These are phyloP conservation scores for Paspalum vaginatum DNA, from an alignment of 176 grass and related monocot genomes.

Conservation along the genomic window DNA sequence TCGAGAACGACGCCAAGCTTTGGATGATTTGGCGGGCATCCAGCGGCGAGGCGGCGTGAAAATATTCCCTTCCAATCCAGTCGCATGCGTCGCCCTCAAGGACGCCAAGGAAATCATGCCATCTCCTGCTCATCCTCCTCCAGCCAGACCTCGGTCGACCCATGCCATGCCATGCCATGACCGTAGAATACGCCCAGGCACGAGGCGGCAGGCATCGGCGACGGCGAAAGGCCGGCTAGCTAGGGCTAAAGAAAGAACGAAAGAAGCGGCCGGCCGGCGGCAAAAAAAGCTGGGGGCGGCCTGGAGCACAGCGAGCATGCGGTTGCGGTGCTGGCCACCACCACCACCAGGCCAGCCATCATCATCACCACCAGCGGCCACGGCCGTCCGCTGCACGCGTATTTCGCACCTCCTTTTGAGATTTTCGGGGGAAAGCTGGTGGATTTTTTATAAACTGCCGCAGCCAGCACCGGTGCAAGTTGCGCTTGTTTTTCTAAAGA, in stretches of 20 bases:
- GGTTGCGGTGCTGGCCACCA: conserved; percentile 38
- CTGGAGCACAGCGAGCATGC: conserved; percentile 45
- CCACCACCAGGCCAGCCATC: neutral
- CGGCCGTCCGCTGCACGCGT: conserved; percentile 10
- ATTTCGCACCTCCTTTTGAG: conserved; percentile 37
- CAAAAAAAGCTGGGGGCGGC: conserved; percentile 48
- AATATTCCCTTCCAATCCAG: conserved; percentile 17
- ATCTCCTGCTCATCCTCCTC: conserved; percentile 12
- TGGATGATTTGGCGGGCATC: conserved; percentile 33
- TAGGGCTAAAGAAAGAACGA: too few species aligned
- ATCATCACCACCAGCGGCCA: neutral
- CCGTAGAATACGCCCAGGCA: conserved; percentile 1
- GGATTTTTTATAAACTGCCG: neutral
- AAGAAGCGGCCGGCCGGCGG: conserved; percentile 21
- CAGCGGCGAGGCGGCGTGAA: neutral
- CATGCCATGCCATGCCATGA: too few species aligned
- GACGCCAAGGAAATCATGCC: conserved; percentile 25
- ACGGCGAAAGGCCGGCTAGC: neutral
- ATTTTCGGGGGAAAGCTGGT: conserved; percentile 18
- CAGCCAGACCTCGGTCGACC: neutral
- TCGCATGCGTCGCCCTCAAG: conserved; percentile 6
- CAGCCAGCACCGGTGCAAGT: neutral
- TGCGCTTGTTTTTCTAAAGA: neutral
- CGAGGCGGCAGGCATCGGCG: neutral
- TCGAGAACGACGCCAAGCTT: conserved; percentile 26